These are phyloP conservation scores for Erodium texanum DNA, from an alignment of 441 rosid species.

Conservation along the genomic window DNA sequence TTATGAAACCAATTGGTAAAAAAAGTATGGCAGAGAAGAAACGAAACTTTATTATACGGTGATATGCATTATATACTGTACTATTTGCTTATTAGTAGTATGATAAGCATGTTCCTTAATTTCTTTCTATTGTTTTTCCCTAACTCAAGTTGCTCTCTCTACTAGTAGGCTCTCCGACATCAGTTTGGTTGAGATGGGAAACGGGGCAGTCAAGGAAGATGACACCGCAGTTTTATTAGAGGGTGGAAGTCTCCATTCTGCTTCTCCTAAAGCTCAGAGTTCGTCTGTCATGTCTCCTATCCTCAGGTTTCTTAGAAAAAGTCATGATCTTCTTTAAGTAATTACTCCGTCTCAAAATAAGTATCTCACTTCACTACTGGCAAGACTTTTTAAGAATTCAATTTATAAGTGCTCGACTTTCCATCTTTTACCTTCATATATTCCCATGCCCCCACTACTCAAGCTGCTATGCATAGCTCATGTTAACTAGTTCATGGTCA, in stretches of 20 bases:
- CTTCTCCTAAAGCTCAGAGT: slow-evolving; percentile 53
- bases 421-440: too few relatives aligned
- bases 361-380: too few relatives aligned
- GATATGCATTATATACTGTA: background rate
- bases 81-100: background rate
- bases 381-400: too few relatives aligned
- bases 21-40: background rate
- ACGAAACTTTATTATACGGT: background rate
- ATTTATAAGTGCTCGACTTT: too few relatives aligned
- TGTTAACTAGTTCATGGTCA: too few relatives aligned
- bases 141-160: slow-evolving; percentile 1
- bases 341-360: background rate
- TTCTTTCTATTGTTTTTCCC: background rate
- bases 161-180: slow-evolving; percentile 59
- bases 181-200: slow-evolving; percentile 51
- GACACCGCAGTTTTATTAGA: slow-evolving; percentile 79
- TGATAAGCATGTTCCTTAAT: background rate
- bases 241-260: slow-evolving; percentile 72
- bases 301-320: background rate
- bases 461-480: too few relatives aligned
- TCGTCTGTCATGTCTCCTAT: slow-evolving; percentile 24
- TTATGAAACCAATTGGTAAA: too few relatives aligned
- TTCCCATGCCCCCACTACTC: too few relatives aligned
- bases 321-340: background rate
- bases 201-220: slow-evolving; percentile 59